Percentiles rank a stretch among this genome's conserved stretches.
phyloP scores from a whole-genome alignment of 495 filamentous ascomycete genomes.

The Daldinia childiae region DNA sequence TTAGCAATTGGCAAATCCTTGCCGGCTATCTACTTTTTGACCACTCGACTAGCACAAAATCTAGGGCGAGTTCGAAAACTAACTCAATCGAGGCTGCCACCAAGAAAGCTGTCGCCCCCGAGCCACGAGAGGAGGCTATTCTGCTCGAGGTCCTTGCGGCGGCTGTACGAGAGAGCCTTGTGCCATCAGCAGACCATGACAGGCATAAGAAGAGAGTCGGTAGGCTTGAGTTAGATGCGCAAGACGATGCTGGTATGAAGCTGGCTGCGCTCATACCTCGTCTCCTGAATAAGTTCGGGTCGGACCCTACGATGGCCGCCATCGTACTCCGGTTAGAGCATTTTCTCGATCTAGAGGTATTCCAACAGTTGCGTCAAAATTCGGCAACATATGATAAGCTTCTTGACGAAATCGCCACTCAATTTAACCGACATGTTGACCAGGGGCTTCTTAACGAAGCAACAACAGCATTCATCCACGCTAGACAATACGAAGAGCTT shows the following conservation, averaged over 20 bases:
- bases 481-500: constrained; percentile 83
- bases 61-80: constrained; percentile 52
- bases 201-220: constrained; percentile 69
- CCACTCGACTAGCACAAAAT: constrained; percentile 70
- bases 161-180: constrained; percentile 73
- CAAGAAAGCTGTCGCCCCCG: constrained; percentile 72
- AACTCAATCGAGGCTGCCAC: constrained; percentile 63
- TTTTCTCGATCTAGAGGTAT: constrained; percentile 84
- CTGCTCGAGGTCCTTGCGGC: constrained; percentile 87
- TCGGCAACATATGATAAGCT: constrained; percentile 81
- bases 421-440: constrained; percentile 91
- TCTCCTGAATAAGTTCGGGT: constrained; percentile 90
- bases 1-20: constrained; percentile 86
- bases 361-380: constrained; percentile 88
- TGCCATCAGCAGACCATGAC: constrained; percentile 67
- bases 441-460: constrained; percentile 86
- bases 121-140: constrained; percentile 81
- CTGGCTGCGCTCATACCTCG: constrained; percentile 82
- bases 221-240: constrained; percentile 67
- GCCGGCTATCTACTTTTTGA: constrained; percentile 93
- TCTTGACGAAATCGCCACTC: constrained; percentile 90
- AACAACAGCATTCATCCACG: constrained; percentile 81
- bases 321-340: constrained; percentile 88
- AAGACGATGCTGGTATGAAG: constrained; percentile 76
- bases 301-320: constrained; percentile 83